These are phyloP conservation scores for Globisporangium canariense DNA, from an alignment of 352 stramenopile genomes.

Conservation along the genomic window DNA sequence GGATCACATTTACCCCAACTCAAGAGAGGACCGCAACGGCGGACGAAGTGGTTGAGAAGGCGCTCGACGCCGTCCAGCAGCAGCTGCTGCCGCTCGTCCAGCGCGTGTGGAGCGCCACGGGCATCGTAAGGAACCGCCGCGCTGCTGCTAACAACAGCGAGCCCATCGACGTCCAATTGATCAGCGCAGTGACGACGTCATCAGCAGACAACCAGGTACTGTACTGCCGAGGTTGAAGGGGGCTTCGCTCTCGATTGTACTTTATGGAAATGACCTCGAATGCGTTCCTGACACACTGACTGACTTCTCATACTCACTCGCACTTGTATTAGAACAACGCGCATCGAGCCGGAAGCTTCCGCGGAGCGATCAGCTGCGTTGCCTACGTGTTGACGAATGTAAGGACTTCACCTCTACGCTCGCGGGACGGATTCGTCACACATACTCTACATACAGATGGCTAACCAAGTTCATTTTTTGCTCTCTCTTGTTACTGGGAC, in stretches of 20 bases:
- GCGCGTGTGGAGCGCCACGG: constrained; percentile 35
- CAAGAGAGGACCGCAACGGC: not conserved
- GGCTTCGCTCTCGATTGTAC: too few relatives aligned
- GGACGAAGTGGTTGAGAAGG: constrained; percentile 25
- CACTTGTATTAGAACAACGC: constrained; percentile 18
- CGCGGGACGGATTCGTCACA: not conserved
- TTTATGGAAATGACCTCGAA: too few relatives aligned
- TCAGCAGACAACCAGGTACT: not conserved
- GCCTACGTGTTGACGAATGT: constrained; percentile 41
- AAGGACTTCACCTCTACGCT: constrained; percentile 3
- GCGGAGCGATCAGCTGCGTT: constrained; percentile 48
- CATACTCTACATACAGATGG: not conserved
- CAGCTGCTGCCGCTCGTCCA: constrained; percentile 45
- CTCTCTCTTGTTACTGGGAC: not conserved
- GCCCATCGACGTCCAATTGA: constrained; percentile 15
- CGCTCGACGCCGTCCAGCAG: constrained; percentile 40
- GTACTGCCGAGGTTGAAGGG: too few relatives aligned
- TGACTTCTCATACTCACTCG: not conserved
- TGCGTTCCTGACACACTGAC: not conserved
- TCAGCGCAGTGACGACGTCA: not conserved
- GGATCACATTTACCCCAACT: constrained; percentile 21
- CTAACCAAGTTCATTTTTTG: not conserved
- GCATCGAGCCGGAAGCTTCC: constrained; percentile 30
- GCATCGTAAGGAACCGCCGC: constrained; percentile 23
- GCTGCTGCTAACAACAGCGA: not conserved